Conservation (phyloP, 805 yeast genomes). For the Citeromyces nyonsensis region DNA sequence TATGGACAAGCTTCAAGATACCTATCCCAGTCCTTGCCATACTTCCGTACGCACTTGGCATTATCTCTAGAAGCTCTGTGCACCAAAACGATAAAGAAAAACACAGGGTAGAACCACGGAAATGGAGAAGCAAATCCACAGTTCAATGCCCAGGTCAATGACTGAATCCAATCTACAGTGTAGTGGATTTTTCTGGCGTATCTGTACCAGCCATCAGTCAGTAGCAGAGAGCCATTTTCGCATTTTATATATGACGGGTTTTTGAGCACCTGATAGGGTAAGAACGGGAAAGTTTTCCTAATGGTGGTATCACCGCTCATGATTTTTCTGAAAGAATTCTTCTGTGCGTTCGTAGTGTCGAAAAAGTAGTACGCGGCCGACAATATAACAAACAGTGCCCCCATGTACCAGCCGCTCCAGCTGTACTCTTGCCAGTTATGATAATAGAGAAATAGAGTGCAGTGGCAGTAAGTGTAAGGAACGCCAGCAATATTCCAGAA, state of each 20-base stretch:
- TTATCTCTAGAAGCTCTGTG: constrained; percentile 88
- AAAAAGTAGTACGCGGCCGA: constrained; percentile 76
- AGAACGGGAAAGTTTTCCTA: constrained; percentile 86
- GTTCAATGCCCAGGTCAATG: constrained; percentile 80
- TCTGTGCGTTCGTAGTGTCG: constrained; percentile 91
- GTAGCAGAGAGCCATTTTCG: constrained; percentile 67
- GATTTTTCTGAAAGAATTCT: constrained; percentile 76
- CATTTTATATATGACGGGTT: constrained; percentile 80
- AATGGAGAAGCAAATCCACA: constrained; percentile 82
- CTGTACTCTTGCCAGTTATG: constrained; percentile 76
- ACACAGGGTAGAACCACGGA: constrained; percentile 93
- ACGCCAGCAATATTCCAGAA: constrained; percentile 99
- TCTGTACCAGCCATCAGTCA: constrained; percentile 90
- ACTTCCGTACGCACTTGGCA: constrained; percentile 70
- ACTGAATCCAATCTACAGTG: constrained; percentile 85
- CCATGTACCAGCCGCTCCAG: constrained; percentile 51
- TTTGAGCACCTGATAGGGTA: constrained; percentile 70
- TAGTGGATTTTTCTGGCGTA: constrained; percentile 91
- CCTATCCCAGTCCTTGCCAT: constrained; percentile 88
- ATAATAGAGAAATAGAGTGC: constrained; percentile 69
- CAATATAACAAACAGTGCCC: constrained; percentile 36
- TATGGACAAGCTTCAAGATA: constrained; percentile 84
- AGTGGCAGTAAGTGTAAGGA: constrained; percentile 94
- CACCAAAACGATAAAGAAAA: constrained; percentile 73
- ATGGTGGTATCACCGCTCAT: constrained; percentile 65